Evolutionary conservation across 1,284 basidiomycete genomes (phyloP), one percentile per base, ranked within the genome.

Genomic region (Quambalaria eucalypti): DNA sequence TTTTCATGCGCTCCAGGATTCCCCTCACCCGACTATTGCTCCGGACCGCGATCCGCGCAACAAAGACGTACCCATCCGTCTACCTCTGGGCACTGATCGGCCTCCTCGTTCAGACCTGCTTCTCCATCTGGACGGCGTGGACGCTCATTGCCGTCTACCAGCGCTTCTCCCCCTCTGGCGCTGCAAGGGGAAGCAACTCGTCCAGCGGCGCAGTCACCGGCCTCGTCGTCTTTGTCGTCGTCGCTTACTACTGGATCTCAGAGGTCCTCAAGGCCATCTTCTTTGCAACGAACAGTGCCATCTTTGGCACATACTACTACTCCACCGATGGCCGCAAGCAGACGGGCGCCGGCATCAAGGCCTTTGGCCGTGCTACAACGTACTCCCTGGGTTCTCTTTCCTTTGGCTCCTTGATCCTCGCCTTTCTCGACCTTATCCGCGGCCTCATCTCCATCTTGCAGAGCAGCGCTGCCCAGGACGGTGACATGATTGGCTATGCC

Each of bases 351-450:
- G 66, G 74, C 1, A 66, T 61, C 56, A 71, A 71, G 19, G 81
- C 87, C 0, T 87, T 93, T 71, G 80, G 81, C 33, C 83, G 90
- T 26, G 86, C 88, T n/a, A 86, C 85, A 14, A 90, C 88, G 0
- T 79, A 86, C 52, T 90, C 87, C 0, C 81, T 95, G 28, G 90
- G 89, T 5, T 89, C 87, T 0, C 90, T 93, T 66, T 87, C 88
- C 4, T 90, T 92, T 69, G 90, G 90, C 4, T 88, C 86, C 2
- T 79, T 93, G 66, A 88, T 93, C 60, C 89, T 93, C 44, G 89
- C 90, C 0, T 73, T 93, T 28, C 79, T 93, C 47, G 90, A 93
- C 66, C 71, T 90, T 4, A 64, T 91, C 44, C 79, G 84, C 46
- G 79, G 89, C 55, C 69, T 88, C 39, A 72, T 92, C 48, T 82